Evolutionary conservation across 1,284 basidiomycete species (phyloP), one percentile per base, ranked within the genome.

Genomic region (Ganoderma boninense): DNA sequence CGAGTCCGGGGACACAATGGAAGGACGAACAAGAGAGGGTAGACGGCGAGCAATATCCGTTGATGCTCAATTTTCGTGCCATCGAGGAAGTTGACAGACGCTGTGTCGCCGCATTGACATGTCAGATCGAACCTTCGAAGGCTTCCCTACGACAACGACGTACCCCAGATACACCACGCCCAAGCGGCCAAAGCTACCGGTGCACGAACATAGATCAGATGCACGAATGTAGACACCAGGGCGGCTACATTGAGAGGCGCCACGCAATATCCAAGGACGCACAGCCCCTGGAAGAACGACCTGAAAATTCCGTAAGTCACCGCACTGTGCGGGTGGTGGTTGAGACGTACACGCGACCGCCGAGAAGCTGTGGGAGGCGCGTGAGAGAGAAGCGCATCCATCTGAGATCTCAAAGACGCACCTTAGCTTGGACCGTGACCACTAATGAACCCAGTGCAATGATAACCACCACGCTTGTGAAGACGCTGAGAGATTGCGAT

Each of bases 111-210:
- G 40, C 38, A 62, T 44, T 43, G n/a, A 32, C 18, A 23, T 67
- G 70, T 52, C 64, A 64, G 66, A 73, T 20, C n/a, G 64, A 72
- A 29, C 69, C 35, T 11, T 35, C 49, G 40, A 29, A 43, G 23
- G 54, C 60, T 16, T 43, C 56, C 64, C 59, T 5, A 32, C 7
- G 54, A 18, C n/a, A 43, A 35, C 32, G 18, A 83, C 87, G 76
- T 77, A 97, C 96, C 96, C 96, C 96, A 98, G 67, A 97, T 93
- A 80, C 92, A 95, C 97, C 97, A 98, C 46, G 87, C 95, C 92
- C 95, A 97, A 29, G 94, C 93, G 20, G 90, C 86, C 23, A 97
- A 80, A 52, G 95, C 92, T 44, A 98, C 82, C 3, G 96, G 96
- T 38, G 92, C 91, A 66, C 97, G 88, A 70, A 98, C 86, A 81